Base-by-base conservation (phyloP, 2,329 filamentous ascomycete genomes). In the Rhinocladiella mackenziei region DNA sequence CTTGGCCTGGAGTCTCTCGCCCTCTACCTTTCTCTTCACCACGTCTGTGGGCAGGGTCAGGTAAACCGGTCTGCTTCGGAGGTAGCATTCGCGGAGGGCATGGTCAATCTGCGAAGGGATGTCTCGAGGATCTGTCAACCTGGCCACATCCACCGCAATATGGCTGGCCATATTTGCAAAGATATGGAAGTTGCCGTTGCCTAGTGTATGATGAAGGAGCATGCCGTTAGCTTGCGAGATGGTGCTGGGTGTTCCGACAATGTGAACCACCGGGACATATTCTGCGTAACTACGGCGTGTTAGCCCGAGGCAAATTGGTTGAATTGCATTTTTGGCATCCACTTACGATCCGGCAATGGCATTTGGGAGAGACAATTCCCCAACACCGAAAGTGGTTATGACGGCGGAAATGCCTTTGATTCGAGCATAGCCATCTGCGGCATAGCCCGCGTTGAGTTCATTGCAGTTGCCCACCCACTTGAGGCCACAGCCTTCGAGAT, bases 351-450 rank as follows among this genome's bases (percentile, higher is more conserved):
- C 64, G 49, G 56, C 53, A 17, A 62, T 58, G 13, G 58, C 60
- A 43, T 63, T 63, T 39, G 61, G 54, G 15, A 59, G 56, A 41
- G 56, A 60, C 22, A 72, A 60, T 48, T 74, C 71, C 4, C 77
- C 78, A 1, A 81, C 77, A 4, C 77, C 78, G 54, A 78, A 78
- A 0, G 77, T 80, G 2, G 78, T 81, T 26, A 81, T 44, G 13
- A 54, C 37, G 5, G 50, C 50, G 9, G 50, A 53, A 8, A 53
- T 53, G 9, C 50, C 54, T 18, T 54, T 56, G 49, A 86, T 74
- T 51, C 84, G 77, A 46, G 83, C 84, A 61, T 89, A 89, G n/a
- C 84, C 85, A 66, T 89, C 85, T 13, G 85, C 83, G 19, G 85
- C 84, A 57, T 89, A 89, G 13, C 81, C 83, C 39, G 75, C 75